Evolutionary conservation across 176 grass and related monocot genomes (phyloP).

Genomic region (Tillandsia leiboldiana): DNA sequence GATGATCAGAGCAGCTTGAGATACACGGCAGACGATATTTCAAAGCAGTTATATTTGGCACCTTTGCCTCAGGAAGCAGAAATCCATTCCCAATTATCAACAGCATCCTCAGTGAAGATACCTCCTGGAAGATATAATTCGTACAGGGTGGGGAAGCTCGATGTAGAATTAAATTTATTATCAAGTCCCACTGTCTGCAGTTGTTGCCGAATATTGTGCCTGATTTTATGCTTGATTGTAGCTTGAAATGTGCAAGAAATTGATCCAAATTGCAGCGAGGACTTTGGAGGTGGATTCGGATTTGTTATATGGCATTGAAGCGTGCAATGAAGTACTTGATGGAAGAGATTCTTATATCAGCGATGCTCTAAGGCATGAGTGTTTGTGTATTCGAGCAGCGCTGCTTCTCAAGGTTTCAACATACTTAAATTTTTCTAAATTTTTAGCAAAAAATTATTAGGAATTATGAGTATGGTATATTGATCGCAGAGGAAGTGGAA

Average conservation of each 20-base stretch:
- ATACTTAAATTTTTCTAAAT: conserved; percentile 21
- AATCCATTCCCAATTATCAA: conserved; percentile 17
- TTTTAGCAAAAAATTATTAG: conserved; percentile 10
- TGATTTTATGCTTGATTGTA: conserved; percentile 15
- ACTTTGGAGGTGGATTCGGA: conserved; percentile 39
- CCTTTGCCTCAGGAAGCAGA: conserved; percentile 40
- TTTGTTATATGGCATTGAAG: conserved; percentile 69
- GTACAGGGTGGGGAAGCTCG: conserved; percentile 25
- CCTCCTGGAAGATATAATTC: conserved; percentile 35
- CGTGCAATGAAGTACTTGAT: conserved; percentile 75
- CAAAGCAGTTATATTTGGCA: conserved; percentile 41
- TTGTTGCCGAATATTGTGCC: conserved; percentile 23
- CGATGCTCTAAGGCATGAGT: conserved; percentile 39
- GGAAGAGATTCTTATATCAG: conserved; percentile 42
- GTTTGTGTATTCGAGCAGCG: conserved; percentile 70
- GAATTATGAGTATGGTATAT: conserved; percentile 19
- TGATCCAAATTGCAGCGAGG: conserved; percentile 48
- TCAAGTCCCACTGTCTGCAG: conserved; percentile 8
- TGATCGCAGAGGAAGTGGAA: conserved; percentile 88
- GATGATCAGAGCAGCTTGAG: conserved; percentile 53
- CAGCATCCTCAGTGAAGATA: conserved; percentile 22
- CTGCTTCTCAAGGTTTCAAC: conserved; percentile 76
- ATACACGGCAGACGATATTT: conserved; percentile 55
- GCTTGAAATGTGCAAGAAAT: conserved; percentile 68
- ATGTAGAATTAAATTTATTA: not conserved